Conservation (phyloP, 306 rosid species). For the Inga leiocalycina region DNA sequence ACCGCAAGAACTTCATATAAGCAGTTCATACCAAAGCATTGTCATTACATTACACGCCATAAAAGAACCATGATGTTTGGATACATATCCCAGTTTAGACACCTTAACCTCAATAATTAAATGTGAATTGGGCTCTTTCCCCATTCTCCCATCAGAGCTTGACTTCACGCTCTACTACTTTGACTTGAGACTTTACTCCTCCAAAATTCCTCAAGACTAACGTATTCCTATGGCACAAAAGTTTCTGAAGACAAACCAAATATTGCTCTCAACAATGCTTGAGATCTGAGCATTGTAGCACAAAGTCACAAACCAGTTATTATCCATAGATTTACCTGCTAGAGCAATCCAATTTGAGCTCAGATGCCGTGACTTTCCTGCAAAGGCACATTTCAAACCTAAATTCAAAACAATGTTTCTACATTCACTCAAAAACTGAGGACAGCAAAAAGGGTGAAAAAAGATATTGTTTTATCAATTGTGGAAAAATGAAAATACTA, state of each 20-base stretch:
- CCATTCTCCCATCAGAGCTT: neutral
- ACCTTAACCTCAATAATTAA: neutral
- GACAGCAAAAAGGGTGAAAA: neutral
- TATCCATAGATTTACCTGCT: neutral
- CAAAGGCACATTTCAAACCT: neutral
- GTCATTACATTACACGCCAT: neutral
- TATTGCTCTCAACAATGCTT: neutral
- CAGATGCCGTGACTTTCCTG: neutral
- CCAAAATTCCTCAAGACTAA: neutral
- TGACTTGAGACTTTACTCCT: neutral
- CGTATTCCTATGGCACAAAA: neutral
- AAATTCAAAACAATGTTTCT: neutral
- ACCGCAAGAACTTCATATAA: neutral
- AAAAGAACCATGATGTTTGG: neutral
- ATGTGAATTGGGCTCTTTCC: neutral
- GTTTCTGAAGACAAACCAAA: neutral
- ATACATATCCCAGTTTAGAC: neutral
- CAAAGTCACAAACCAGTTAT: neutral
- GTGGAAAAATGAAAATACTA: neutral
- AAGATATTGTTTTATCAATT: neutral
- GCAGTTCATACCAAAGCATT: neutral
- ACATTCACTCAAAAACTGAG: neutral
- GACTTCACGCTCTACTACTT: neutral
- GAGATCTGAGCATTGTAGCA: slow-evolving; percentile 16
- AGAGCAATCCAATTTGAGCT: neutral